These are phyloP conservation scores for Esteya vermicola DNA, from an alignment of 2,329 filamentous ascomycete genomes.

Conservation along the genomic window DNA sequence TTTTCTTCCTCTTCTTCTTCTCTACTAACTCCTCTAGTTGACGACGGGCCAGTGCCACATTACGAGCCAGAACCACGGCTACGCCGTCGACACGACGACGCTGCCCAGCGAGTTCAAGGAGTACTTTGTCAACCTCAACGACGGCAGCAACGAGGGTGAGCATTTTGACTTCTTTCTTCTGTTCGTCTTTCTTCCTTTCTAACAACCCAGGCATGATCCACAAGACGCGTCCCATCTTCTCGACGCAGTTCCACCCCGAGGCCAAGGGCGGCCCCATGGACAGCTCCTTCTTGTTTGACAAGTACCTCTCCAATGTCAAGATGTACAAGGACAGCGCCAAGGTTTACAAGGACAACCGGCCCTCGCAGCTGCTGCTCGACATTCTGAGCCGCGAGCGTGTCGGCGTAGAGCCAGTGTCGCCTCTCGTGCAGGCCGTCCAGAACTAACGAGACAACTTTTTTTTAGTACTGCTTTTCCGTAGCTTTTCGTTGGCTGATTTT, in stretches of 20 bases:
- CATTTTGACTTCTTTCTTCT: not conserved
- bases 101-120: conserved; percentile 83
- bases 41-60: conserved; percentile 97
- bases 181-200: not conserved
- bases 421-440: conserved; percentile 27
- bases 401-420: conserved; percentile 59
- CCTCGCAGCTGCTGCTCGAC: conserved; percentile 77
- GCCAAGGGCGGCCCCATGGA: conserved; percentile 95
- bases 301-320: conserved; percentile 80
- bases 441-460: not conserved
- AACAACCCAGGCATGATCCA: conserved; percentile 60
- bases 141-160: conserved; percentile 82
- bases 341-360: conserved; percentile 73
- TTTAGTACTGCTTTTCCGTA: too few relatives aligned
- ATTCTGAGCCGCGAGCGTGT: conserved; percentile 89
- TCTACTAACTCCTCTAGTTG: conserved; percentile 24
- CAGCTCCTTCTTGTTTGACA: conserved; percentile 90
- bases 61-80: conserved; percentile 96
- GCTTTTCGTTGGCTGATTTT: too few relatives aligned
- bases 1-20: not conserved
- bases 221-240: conserved; percentile 91
- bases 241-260: conserved; percentile 96
- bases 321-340: conserved; percentile 77
- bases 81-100: conserved; percentile 77
- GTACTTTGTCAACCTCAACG: conserved; percentile 97